phyloP scores from a whole-genome alignment of 2,329 filamentous ascomycete species.

The Colletotrichum limetticola region DNA sequence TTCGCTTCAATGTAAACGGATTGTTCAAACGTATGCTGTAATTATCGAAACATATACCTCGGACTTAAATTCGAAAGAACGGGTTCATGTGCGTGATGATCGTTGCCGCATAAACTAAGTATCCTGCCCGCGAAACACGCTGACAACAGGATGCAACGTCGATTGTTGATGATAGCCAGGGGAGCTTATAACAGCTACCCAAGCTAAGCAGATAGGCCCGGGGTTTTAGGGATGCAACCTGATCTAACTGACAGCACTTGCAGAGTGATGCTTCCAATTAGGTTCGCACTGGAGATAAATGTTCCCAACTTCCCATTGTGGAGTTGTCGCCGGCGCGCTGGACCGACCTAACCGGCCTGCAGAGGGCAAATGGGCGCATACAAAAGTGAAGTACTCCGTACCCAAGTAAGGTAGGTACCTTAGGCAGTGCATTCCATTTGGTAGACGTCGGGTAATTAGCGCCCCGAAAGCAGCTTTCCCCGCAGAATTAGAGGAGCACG shows the following conservation, averaged over 20 bases:
- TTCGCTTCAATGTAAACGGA: not conserved
- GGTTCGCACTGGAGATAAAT: not conserved
- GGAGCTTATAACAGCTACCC: not conserved
- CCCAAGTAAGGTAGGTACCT: too few relatives aligned
- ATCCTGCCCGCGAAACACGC: not conserved
- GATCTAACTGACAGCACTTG: not conserved
- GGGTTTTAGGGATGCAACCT: not conserved
- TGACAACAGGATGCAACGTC: not conserved
- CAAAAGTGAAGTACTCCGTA: too few relatives aligned
- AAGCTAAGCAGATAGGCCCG: not conserved
- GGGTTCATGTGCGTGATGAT: not conserved
- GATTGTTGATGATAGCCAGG: too few relatives aligned
- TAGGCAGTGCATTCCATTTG: not conserved
- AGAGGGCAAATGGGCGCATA: not conserved
- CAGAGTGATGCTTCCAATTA: not conserved
- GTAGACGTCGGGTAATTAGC: slow-evolving; percentile 29
- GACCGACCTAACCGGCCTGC: not conserved
- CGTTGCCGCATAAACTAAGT: not conserved
- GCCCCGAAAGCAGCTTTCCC: slow-evolving; percentile 35
- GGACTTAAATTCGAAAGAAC: not conserved
- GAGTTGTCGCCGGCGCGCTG: not conserved
- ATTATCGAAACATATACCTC: not conserved
- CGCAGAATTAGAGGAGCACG: slow-evolving; percentile 32
- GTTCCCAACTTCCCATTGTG: slow-evolving; percentile 8
- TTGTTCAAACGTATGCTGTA: not conserved